phyloP scores from a whole-genome alignment of 2,329 filamentous ascomycete species.

The Claviceps cyperi region DNA sequence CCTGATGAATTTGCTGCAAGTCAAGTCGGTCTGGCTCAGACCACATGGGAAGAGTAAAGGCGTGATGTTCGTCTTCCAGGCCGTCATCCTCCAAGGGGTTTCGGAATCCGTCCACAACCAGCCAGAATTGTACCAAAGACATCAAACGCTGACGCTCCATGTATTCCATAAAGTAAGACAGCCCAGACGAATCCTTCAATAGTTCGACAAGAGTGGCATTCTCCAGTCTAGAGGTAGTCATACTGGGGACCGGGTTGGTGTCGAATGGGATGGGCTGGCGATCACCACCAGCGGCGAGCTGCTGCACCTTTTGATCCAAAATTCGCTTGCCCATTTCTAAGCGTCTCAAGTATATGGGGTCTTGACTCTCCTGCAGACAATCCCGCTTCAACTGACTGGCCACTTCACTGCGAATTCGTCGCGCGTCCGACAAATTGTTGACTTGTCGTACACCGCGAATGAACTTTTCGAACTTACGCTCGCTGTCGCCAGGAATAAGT shows the following conservation, averaged over 20 bases:
- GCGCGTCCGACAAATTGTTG: constrained; percentile 82
- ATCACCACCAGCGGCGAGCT: constrained; percentile 56
- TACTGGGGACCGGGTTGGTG: constrained; percentile 12
- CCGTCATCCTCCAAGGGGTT: constrained; percentile 80
- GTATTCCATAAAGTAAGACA: constrained; percentile 99
- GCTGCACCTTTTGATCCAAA: constrained; percentile 76
- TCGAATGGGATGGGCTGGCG: constrained; percentile 18
- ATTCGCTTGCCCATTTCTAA: constrained; percentile 85
- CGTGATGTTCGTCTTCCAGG: constrained; percentile 45
- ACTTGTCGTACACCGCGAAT: constrained; percentile 79
- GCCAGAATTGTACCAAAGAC: constrained; percentile 91
- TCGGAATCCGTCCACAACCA: constrained; percentile 91
- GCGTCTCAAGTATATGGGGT: constrained; percentile 74
- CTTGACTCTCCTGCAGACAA: constrained; percentile 60
- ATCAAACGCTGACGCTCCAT: constrained; percentile 88
- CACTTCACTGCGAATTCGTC: constrained; percentile 82
- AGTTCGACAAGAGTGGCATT: constrained; percentile 69
- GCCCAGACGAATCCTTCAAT: constrained; percentile 74
- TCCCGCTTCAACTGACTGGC: constrained; percentile 84
- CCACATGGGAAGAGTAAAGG: constrained; percentile 53
- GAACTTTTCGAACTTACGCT: constrained; percentile 88
- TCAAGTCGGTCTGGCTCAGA: constrained; percentile 74
- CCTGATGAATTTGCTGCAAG: constrained; percentile 80
- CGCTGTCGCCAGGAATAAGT: constrained; percentile 67
- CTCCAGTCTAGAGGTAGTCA: constrained; percentile 47